Base-by-base conservation (phyloP, 371 early-diverging fungal species). In the Amoeboaphelidium occidentale region DNA sequence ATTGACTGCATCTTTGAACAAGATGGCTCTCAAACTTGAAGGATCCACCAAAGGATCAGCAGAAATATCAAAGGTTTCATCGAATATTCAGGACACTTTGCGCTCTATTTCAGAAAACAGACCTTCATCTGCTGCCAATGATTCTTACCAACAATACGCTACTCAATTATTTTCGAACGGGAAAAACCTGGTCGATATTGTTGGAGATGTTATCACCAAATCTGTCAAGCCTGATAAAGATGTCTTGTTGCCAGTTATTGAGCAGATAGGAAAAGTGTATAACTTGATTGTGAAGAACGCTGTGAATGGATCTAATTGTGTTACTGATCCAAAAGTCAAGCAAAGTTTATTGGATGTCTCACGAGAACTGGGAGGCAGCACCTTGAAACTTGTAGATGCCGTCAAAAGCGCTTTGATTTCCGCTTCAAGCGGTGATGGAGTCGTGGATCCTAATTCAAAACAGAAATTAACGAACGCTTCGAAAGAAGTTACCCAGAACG, bases 391-490 rank as follows among this genome's bases (percentile, higher is more conserved):
- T 1, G 42, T 66, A 20, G 68, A 65, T 43, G 55, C 60, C 0
- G 53, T 67, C 47, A 56, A 63, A 4, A 42, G 52, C 23, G 57
- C 55, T 24, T 32, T 32, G 17, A 32, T 32, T 17, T 32, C 39
- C 39, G 17, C 6, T 6, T 10, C 10, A 6, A 59, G 61, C 42
- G 55, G 49, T 2, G 60, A 62, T 45, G 57, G 59, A 26, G 54
- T 53, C 1, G 50, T 58, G 1, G 62, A 67, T 27, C 27, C 51
- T 23, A 55, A 46, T 6, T 53, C 47, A 14, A 41, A 62, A n/a
- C 22, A 42, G 3, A 63, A 64, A 49, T 52, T 70, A 24, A 57
- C 47, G 20, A 56, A 57, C 39, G 58, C 62, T 1, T 58, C 63
- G 0, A 53, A 65, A n/a, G 68, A 68, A 23, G 58, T 66, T 2